Conservation (phyloP, 2,329 filamentous ascomycete species). For the Calonectria pseudoturangicola region DNA sequence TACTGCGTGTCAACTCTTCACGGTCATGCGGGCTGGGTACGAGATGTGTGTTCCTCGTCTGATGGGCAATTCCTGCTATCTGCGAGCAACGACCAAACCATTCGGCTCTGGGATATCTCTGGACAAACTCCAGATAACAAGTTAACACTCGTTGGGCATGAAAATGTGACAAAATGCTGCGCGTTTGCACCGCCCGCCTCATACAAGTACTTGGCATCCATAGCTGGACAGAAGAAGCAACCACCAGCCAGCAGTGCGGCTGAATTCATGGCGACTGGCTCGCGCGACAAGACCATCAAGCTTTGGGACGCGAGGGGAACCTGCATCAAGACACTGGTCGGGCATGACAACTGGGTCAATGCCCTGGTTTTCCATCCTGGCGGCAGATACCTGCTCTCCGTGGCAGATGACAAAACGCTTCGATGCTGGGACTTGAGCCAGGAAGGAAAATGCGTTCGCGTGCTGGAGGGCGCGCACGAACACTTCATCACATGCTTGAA, state of each 20-base stretch:
- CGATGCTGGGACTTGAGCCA: conserved; percentile 95
- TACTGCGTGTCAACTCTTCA: conserved; percentile 93
- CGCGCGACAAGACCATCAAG: conserved; percentile 91
- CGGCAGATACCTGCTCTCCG: conserved; percentile 91
- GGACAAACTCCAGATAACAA: conserved; percentile 81
- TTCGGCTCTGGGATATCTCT: conserved; percentile 89
- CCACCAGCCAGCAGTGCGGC: conserved; percentile 83
- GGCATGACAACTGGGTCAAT: conserved; percentile 96
- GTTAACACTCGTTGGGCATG: conserved; percentile 87
- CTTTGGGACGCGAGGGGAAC: conserved; percentile 91
- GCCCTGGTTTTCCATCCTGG: conserved; percentile 92
- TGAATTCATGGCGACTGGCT: conserved; percentile 92
- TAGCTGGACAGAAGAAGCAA: conserved; percentile 89
- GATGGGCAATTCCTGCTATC: conserved; percentile 91
- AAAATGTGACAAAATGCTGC: conserved; percentile 90
- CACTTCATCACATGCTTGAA: conserved; percentile 91
- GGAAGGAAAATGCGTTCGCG: conserved; percentile 92
- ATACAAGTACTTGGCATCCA: conserved; percentile 83
- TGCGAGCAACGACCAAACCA: conserved; percentile 87
- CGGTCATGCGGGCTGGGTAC: conserved; percentile 93
- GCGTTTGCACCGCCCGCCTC: conserved; percentile 87
- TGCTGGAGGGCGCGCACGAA: conserved; percentile 83
- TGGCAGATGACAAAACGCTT: conserved; percentile 92
- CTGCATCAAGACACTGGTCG: conserved; percentile 87
- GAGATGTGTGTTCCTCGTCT: conserved; percentile 86